phyloP scores from a whole-genome alignment of 345 rosid genomes.

The Nasturtium officinale region DNA sequence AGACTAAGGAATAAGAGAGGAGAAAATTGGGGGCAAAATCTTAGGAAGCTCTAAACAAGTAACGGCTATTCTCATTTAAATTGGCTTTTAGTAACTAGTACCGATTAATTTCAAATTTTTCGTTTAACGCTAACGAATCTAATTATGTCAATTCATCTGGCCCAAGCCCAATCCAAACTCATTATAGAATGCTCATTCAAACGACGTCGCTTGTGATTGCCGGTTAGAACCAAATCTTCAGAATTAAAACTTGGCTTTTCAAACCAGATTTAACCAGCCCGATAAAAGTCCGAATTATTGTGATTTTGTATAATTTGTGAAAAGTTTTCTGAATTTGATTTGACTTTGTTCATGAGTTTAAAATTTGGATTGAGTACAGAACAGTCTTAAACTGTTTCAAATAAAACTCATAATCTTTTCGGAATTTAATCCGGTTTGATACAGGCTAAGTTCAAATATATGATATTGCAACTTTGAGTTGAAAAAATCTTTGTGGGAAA shows the following conservation, averaged over 20 bases:
- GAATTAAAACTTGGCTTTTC: too few relatives aligned
- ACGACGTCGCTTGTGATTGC: neutral
- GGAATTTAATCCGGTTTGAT: neutral
- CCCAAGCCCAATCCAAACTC: constrained; percentile 17
- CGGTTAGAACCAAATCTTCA: too few relatives aligned
- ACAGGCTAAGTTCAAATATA: neutral
- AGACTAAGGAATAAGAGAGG: constrained; percentile 8
- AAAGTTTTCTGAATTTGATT: too few relatives aligned
- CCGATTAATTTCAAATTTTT: constrained; percentile 9
- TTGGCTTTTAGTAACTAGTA: constrained; percentile 23
- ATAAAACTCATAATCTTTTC: neutral
- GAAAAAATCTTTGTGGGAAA: neutral
- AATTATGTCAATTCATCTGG: neutral
- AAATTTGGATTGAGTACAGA: too few relatives aligned
- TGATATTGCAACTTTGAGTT: too few relatives aligned
- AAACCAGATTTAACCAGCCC: too few relatives aligned
- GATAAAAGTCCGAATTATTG: too few relatives aligned
- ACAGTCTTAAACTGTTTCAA: too few relatives aligned
- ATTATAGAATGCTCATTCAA: neutral
- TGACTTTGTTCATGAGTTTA: too few relatives aligned
- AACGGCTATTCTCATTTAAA: constrained; percentile 29
- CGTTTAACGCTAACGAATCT: neutral
- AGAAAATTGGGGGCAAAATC: constrained; percentile 11
- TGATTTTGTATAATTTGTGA: too few relatives aligned
- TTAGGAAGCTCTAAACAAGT: constrained; percentile 23